Evolutionary conservation across 345 rosid species (phyloP).

Genomic region (Diplotaxis tenuifolia): DNA sequence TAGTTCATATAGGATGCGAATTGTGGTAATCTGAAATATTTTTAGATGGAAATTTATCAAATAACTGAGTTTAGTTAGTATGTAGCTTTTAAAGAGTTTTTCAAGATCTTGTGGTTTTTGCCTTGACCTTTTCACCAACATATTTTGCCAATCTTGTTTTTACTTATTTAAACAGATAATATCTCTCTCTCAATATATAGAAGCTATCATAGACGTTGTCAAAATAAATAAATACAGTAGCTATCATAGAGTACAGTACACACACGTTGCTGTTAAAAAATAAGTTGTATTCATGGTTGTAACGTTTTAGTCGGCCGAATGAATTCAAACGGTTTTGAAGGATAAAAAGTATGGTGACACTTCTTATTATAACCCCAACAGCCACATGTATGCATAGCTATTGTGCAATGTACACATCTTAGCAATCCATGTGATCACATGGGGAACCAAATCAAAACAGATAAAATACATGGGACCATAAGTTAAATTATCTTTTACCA

Average conservation of each 20-base stretch:
- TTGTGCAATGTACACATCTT: constrained; percentile 2
- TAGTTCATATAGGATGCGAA: too few relatives aligned
- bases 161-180: background rate
- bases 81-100: background rate
- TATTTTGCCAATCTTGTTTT: background rate
- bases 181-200: too few relatives aligned
- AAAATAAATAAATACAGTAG: too few relatives aligned
- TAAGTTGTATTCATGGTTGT: background rate
- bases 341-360: background rate
- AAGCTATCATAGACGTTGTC: too few relatives aligned
- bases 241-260: background rate
- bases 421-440: constrained; percentile 37
- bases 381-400: background rate
- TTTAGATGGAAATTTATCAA: constrained; percentile 4
- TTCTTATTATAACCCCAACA: background rate
- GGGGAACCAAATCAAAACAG: constrained; percentile 4
- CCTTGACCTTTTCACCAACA: background rate
- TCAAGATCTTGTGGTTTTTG: constrained; percentile 3
- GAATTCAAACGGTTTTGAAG: background rate
- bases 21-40: background rate
- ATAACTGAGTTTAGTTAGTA: background rate
- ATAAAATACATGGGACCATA: constrained; percentile 21
- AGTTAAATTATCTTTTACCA: constrained; percentile 1
- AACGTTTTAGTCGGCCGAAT: background rate
- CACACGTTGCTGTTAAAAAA: background rate